phyloP scores from a whole-genome alignment of 805 yeast species.

The Cyberlindnera maritima region DNA sequence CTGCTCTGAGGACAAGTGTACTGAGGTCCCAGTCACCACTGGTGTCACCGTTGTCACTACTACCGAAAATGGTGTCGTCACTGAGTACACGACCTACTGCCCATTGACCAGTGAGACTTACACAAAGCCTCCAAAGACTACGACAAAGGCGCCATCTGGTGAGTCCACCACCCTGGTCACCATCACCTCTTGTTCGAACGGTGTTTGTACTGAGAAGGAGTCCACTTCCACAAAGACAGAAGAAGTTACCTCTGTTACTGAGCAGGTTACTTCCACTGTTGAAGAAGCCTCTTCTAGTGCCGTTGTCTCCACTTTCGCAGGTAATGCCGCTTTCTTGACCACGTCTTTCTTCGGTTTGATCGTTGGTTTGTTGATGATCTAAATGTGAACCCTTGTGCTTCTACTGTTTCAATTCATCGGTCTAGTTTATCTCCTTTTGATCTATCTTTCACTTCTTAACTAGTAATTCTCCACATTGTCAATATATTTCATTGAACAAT shows the following conservation, averaged over 20 bases:
- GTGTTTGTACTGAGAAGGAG: background rate
- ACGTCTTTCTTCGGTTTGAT: background rate
- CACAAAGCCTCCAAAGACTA: no score
- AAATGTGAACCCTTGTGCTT: no score
- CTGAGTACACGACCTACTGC: background rate
- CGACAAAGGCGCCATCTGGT: background rate
- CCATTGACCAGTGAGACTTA: background rate
- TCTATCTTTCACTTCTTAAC: background rate
- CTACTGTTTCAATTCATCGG: no score
- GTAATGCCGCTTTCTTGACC: background rate
- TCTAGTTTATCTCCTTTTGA: background rate
- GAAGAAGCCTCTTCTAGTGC: background rate
- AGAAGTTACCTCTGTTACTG: background rate
- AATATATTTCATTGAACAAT: no score
- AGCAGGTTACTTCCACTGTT: background rate
- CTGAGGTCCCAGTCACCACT: background rate
- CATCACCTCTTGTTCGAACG: background rate
- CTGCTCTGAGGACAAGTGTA: background rate
- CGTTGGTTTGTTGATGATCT: background rate
- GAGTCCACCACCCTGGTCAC: background rate
- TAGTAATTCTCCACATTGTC: no score
- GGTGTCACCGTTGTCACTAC: background rate
- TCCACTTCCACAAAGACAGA: background rate
- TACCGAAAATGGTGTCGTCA: conserved; percentile 1
- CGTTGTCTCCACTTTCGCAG: background rate